These are phyloP conservation scores for Cercospora brassicicola DNA, from an alignment of 2,329 filamentous ascomycete genomes.

Conservation along the genomic window DNA sequence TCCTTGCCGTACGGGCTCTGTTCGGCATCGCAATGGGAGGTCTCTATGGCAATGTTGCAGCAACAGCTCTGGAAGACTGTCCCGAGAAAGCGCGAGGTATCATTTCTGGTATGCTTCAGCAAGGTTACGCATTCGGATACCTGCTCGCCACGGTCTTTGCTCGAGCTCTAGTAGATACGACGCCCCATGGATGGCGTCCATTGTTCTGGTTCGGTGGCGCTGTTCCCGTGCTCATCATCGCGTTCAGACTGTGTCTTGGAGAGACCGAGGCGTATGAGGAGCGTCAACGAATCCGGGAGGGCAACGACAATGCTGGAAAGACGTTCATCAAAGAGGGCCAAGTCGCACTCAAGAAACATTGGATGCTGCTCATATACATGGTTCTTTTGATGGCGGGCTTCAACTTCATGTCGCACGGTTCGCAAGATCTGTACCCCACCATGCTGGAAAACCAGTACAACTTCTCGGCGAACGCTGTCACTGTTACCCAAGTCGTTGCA, in stretches of 20 bases:
- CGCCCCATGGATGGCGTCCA: constrained; percentile 76
- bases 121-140: constrained; percentile 65
- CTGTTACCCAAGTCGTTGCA: constrained; percentile 52
- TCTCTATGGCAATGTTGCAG: constrained; percentile 61
- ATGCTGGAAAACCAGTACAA: constrained; percentile 60
- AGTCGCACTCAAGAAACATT: constrained; percentile 74
- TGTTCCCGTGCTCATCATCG: constrained; percentile 76
- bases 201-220: constrained; percentile 87
- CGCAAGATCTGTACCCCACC: constrained; percentile 64
- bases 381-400: constrained; percentile 87
- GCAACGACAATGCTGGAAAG: constrained; percentile 60
- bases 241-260: constrained; percentile 72
- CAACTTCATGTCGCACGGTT: constrained; percentile 86
- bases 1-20: constrained; percentile 59
- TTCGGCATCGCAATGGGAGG: constrained; percentile 67
- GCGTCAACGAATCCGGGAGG: constrained; percentile 63
- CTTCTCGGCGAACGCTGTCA: constrained; percentile 52
- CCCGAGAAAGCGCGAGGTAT: constrained; percentile 59
- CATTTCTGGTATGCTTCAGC: constrained; percentile 62
- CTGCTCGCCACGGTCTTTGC: constrained; percentile 51
- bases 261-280: constrained; percentile 74
- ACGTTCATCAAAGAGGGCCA: constrained; percentile 76
- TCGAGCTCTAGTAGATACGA: constrained; percentile 69
- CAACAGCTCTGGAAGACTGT: constrained; percentile 63
- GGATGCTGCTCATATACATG: constrained; percentile 76